Percentiles rank a stretch among this genome's conserved stretches.
phyloP scores from a whole-genome alignment of 208 protist genomes.

The Acanthamoeba sp. region DNA sequence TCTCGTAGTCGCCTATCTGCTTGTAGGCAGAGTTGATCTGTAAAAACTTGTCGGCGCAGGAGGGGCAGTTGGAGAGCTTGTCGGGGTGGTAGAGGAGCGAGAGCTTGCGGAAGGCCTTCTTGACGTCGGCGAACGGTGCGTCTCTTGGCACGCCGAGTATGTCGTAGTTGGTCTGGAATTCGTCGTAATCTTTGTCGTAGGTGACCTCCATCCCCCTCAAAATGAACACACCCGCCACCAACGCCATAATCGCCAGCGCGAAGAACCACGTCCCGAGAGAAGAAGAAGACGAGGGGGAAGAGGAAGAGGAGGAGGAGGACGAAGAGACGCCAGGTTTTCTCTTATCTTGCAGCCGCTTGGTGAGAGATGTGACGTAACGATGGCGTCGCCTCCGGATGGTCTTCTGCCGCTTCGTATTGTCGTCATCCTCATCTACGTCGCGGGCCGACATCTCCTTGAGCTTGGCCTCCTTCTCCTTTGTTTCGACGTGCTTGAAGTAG shows the following conservation, averaged over 20 bases:
- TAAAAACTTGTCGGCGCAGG: background rate
- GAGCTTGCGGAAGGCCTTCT: slow-evolving; percentile 53
- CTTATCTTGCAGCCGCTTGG: slow-evolving; percentile 17
- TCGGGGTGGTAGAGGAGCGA: slow-evolving; percentile 42
- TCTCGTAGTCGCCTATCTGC: slow-evolving; percentile 63
- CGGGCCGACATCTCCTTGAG: background rate
- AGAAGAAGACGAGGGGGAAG: background rate
- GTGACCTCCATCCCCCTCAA: slow-evolving; percentile 8
- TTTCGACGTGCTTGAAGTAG: slow-evolving; percentile 56
- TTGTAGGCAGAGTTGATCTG: slow-evolving; percentile 15
- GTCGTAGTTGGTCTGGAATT: slow-evolving; percentile 64
- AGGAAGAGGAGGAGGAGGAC: background rate
- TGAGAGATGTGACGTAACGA: slow-evolving; percentile 19
- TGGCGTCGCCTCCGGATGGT: slow-evolving; percentile 53
- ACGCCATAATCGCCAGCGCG: background rate
- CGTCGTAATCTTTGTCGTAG: slow-evolving; percentile 61
- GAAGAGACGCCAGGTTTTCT: background rate
- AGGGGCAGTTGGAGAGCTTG: background rate
- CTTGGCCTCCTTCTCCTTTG: background rate
- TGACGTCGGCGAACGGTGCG: background rate
- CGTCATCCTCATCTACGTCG: background rate
- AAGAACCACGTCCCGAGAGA: background rate
- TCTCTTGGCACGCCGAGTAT: slow-evolving; percentile 12
- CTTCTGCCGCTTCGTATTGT: background rate
- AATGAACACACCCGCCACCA: slow-evolving; percentile 21